These are phyloP conservation scores for Trichoderma sp. DNA, from an alignment of 2,329 filamentous ascomycete genomes.

Conservation along the genomic window DNA sequence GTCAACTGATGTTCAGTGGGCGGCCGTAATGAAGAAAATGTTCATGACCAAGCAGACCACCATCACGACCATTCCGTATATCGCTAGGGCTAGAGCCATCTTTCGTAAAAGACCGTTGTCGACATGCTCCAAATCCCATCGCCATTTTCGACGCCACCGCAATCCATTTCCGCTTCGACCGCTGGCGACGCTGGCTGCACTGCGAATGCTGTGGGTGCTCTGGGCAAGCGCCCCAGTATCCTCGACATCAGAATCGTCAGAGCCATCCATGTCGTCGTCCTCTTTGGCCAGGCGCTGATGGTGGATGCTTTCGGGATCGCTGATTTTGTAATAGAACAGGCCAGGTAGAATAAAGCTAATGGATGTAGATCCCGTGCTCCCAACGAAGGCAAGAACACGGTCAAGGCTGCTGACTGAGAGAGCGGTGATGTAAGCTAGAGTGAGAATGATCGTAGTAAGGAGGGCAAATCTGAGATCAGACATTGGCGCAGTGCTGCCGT, in stretches of 20 bases:
- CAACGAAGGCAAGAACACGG: conserved; percentile 90
- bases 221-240: conserved; percentile 44
- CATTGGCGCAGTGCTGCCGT: conserved; percentile 62
- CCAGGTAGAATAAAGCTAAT: conserved; percentile 97
- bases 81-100: conserved; percentile 69
- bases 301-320: conserved; percentile 78
- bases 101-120: conserved; percentile 66
- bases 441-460: conserved; percentile 82
- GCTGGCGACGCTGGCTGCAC: conserved; percentile 38
- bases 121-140: conserved; percentile 62
- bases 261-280: conserved; percentile 77
- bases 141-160: conserved; percentile 57
- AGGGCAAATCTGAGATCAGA: conserved; percentile 84
- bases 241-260: conserved; percentile 50
- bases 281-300: conserved; percentile 88
- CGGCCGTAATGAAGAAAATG: conserved; percentile 66
- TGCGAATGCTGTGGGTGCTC: conserved; percentile 47
- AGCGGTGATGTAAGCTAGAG: conserved; percentile 81
- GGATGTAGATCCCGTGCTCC: conserved; percentile 87
- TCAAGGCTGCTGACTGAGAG: conserved; percentile 89
- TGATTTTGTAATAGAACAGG: conserved; percentile 98
- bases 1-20: conserved; percentile 48
- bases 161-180: conserved; percentile 36
- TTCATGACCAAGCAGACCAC: conserved; percentile 82
- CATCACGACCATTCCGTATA: conserved; percentile 90